Conservation (phyloP, 2,329 filamentous ascomycete species). For the Claviceps fusiformis region DNA sequence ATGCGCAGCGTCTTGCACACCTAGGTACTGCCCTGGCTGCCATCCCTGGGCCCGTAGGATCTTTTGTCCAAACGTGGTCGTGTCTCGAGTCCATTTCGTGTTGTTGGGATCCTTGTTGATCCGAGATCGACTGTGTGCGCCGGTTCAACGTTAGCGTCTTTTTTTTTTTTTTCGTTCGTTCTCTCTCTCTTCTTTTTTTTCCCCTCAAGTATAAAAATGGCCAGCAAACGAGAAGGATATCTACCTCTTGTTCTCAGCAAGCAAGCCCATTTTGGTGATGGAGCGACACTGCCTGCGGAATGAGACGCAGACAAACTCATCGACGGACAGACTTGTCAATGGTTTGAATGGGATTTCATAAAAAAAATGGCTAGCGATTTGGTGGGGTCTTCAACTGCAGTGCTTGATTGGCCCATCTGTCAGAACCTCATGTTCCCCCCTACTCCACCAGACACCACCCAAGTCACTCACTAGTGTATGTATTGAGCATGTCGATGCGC, state of each 20-base stretch:
- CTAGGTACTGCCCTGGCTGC: constrained; percentile 73
- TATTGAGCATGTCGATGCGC: no score
- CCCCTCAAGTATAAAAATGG: no score
- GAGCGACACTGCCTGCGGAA: background rate
- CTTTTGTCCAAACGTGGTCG: constrained; percentile 72
- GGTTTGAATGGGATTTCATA: background rate
- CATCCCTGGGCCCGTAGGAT: constrained; percentile 84
- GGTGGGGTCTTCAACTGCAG: background rate
- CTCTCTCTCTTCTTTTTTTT: background rate
- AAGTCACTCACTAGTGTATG: no score
- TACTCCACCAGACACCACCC: no score
- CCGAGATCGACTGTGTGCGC: constrained; percentile 35
- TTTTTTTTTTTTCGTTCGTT: no score
- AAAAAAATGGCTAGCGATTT: background rate
- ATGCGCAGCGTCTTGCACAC: constrained; percentile 62
- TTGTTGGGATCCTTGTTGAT: constrained; percentile 91
- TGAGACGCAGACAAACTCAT: background rate
- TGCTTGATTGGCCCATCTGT: background rate
- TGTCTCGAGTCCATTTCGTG: constrained; percentile 78
- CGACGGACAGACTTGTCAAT: background rate
- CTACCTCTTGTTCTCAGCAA: constrained; percentile 23
- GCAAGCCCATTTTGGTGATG: constrained; percentile 20
- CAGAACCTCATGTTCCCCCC: background rate
- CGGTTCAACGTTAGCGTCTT: background rate
- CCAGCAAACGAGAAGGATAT: background rate